A percentile compares a stretch with the other conserved stretches of the same genome.
Evolutionary conservation across 108 stramenopile genomes (phyloP).

Genomic region (Pseudonitzschia pungens): DNA sequence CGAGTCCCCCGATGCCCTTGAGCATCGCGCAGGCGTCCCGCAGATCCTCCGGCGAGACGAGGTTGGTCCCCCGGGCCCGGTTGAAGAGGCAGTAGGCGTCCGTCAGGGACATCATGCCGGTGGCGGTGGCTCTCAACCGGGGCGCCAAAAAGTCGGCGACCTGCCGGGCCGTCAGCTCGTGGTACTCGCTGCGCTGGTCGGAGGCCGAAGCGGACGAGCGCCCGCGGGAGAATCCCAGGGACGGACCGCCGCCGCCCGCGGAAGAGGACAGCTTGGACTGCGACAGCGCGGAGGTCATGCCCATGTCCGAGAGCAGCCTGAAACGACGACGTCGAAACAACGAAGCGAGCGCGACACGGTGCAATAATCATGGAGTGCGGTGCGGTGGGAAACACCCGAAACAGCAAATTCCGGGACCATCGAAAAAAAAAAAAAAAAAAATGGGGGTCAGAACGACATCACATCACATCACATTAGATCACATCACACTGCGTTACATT

Average conservation of each 20-base stretch:
- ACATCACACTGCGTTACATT: no score
- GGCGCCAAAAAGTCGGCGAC: conserved; percentile 87
- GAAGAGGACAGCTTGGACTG: conserved; percentile 55
- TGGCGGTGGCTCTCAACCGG: conserved; percentile 25
- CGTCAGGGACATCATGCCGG: conserved; percentile 77
- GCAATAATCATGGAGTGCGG: no score
- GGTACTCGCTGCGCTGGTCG: conserved; percentile 45
- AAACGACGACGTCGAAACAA: neutral
- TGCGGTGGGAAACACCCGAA: no score
- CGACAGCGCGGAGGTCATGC: conserved; percentile 93
- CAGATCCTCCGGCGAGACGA: conserved; percentile 96
- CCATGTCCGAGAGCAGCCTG: conserved; percentile 84
- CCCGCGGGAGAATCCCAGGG: neutral
- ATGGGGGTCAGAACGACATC: no score
- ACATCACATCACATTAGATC: no score
- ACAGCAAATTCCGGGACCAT: no score
- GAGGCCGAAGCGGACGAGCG: neutral
- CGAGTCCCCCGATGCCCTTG: conserved; percentile 34
- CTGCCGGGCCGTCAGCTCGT: conserved; percentile 92
- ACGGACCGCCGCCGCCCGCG: neutral
- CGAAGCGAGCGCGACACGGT: no score
- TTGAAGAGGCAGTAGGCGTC: conserved; percentile 91
- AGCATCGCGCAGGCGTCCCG: conserved; percentile 70
- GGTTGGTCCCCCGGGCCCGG: conserved; percentile 93
- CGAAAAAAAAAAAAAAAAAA: no score